A percentile compares a stretch with the other conserved stretches of the same genome.
Conservation (phyloP, 306 rosid genomes). For the Gastrolobium villosum region DNA sequence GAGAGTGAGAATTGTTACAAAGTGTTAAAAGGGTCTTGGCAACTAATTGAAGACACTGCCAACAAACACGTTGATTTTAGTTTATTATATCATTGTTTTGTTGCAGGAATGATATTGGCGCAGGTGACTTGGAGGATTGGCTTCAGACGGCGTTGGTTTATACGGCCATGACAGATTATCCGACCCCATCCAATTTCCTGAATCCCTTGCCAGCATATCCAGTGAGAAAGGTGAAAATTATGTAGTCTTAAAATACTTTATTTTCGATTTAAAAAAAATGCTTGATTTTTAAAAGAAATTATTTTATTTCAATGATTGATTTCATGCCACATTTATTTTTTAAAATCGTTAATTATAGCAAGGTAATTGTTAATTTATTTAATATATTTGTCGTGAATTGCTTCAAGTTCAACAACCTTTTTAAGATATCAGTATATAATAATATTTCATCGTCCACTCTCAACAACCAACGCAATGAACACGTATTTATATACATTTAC, state of each 20-base stretch:
- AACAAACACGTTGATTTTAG: constrained; percentile 17
- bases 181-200: constrained; percentile 81
- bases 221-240: constrained; percentile 66
- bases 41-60: constrained; percentile 53
- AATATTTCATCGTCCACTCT: neutral
- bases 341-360: too few species aligned
- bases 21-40: constrained; percentile 76
- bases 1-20: too few species aligned
- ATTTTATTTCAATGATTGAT: constrained; percentile 14
- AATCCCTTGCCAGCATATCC: constrained; percentile 87
- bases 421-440: neutral
- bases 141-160: constrained; percentile 51
- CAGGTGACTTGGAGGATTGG: constrained; percentile 57
- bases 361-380: too few species aligned
- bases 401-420: constrained; percentile 9
- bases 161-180: constrained; percentile 93
- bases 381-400: neutral
- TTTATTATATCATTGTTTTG: neutral
- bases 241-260: neutral
- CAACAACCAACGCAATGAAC: neutral
- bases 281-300: neutral
- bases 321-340: neutral
- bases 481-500: neutral
- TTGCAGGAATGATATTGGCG: constrained; percentile 44
- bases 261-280: too few species aligned